These are phyloP conservation scores for Fusarium sp. DNA, from an alignment of 2,329 filamentous ascomycete genomes.

Conservation along the genomic window DNA sequence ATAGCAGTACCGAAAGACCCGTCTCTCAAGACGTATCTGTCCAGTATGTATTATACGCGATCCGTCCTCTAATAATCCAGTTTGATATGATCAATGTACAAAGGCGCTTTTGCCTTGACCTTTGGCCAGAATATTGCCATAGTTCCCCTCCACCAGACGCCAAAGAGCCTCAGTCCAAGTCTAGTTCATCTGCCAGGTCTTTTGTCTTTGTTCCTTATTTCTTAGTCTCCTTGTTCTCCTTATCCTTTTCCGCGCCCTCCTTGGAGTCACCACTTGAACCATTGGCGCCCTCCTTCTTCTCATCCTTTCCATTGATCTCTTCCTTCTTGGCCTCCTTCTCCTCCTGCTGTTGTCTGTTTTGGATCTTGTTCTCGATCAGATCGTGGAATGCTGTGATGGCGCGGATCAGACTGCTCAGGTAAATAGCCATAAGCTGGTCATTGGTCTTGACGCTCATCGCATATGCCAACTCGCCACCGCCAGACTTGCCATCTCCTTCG, in stretches of 20 bases:
- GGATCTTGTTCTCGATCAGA: slow-evolving; percentile 99
- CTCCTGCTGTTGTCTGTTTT: slow-evolving; percentile 96
- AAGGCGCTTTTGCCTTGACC: slow-evolving; percentile 36
- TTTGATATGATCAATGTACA: slow-evolving; percentile 45
- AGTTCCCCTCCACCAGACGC: slow-evolving; percentile 37
- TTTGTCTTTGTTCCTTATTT: slow-evolving; percentile 37
- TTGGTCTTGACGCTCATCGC: slow-evolving; percentile 99
- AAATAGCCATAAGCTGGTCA: slow-evolving; percentile 98
- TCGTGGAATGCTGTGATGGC: slow-evolving; percentile 99
- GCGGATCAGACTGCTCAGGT: slow-evolving; percentile 90
- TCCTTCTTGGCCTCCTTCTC: slow-evolving; percentile 91
- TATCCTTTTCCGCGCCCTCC: slow-evolving; percentile 62
- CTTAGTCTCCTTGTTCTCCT: slow-evolving; percentile 65
- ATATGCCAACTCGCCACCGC: slow-evolving; percentile 87
- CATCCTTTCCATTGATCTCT: slow-evolving; percentile 67
- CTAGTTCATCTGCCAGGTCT: slow-evolving; percentile 28
- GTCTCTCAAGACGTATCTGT: slow-evolving; percentile 11
- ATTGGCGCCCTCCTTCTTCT: slow-evolving; percentile 63
- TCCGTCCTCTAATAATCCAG: slow-evolving; percentile 39
- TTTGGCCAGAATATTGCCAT: slow-evolving; percentile 28
- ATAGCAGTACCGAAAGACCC: slow-evolving; percentile 1
- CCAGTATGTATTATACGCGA: slow-evolving; percentile 35
- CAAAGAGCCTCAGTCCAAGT: slow-evolving; percentile 30
- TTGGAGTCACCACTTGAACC: slow-evolving; percentile 58
- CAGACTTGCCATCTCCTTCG: slow-evolving; percentile 68